phyloP scores from a whole-genome alignment of 371 early-diverging fungal genomes.

The Lichtheimia hyalospora region DNA sequence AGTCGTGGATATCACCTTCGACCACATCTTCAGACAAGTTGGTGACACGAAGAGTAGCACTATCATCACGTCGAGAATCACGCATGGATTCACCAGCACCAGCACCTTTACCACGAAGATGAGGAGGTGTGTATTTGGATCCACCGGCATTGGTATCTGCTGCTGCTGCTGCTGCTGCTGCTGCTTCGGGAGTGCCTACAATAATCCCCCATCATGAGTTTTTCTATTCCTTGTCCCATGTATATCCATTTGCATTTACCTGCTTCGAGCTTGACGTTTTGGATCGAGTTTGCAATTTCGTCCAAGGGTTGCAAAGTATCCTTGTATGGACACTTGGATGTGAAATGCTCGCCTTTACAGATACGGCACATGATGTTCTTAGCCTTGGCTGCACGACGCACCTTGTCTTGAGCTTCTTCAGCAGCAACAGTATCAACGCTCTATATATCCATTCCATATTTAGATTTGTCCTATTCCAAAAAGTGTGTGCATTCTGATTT shows the following conservation, averaged over 20 bases:
- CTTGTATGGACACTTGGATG: constrained; percentile 97
- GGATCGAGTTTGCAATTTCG: constrained; percentile 51
- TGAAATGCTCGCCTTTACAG: constrained; percentile 96
- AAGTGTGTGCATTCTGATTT: constrained; percentile 9
- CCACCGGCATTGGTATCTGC: constrained; percentile 39
- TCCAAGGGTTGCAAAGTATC: constrained; percentile 82
- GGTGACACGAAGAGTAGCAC: constrained; percentile 89
- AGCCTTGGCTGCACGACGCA: constrained; percentile 53
- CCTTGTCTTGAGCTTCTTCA: constrained; percentile 52
- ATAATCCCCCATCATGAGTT: too few species aligned
- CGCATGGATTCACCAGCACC: constrained; percentile 57
- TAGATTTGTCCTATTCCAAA: not conserved
- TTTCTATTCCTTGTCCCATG: not conserved
- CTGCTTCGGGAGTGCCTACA: constrained; percentile 7
- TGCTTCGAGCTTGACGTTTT: constrained; percentile 42
- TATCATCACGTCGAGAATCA: constrained; percentile 74
- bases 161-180: constrained; percentile 30
- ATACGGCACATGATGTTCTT: constrained; percentile 93
- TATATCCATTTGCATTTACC: not conserved
- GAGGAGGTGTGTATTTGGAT: constrained; percentile 84
- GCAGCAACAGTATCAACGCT: constrained; percentile 52
- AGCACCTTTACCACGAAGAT: constrained; percentile 67
- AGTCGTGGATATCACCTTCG: constrained; percentile 86
- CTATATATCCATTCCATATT: constrained; percentile 3
- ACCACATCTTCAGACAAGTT: constrained; percentile 94